Evolutionary conservation across 1,284 basidiomycete species (phyloP), one percentile per base, ranked within the genome.

Genomic region (Heterobasidion occidentale): DNA sequence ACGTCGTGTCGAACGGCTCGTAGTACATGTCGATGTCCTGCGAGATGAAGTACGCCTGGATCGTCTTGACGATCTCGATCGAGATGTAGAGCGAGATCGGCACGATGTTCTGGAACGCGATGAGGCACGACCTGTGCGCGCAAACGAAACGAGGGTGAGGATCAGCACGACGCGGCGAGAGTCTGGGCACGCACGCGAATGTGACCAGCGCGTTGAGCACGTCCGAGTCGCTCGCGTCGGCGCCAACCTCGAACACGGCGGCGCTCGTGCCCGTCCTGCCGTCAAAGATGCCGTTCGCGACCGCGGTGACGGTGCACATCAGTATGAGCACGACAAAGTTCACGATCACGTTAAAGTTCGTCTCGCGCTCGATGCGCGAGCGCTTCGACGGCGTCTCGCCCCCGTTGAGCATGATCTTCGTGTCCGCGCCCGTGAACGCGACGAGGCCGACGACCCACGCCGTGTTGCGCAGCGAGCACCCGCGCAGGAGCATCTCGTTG

Each of bases 11-110:
- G 68, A 88, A 87, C 5, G 88, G 84, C 56, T 81, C 79, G 71
- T 98, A 98, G 75, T 95, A 98, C 94, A 99, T 96, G 69, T 98
- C 95, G 62, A 94, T 68, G 67, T 99, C 96, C 71, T 96, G 92
- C n/a, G 86, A 86, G 70, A 98, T 98, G 77, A 98, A 97, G 74
- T 86, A 97, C 6, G 96, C 96, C 71, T 98, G 94, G 58, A 97
- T 92, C 8, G 91, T 97, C 77, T 97, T 98, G 78, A 98, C 94
- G 60, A 98, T 90, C 74, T 98, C 95, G 69, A 98, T 94, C 51
- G 94, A 95, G 69, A 98, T 98, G 77, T 97, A 97, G 36, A 99
- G 82, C 19, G 94, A 97, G 61, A 98, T 92, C 15, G 95, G 96
- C 7, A 99, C 91, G 68, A 98, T 97, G 71, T 98, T 98, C 74